Evolutionary conservation across 2,329 filamentous ascomycete genomes (phyloP), one percentile per base, ranked within the genome.

Genomic region (Pseudogymnoascus sp.): DNA sequence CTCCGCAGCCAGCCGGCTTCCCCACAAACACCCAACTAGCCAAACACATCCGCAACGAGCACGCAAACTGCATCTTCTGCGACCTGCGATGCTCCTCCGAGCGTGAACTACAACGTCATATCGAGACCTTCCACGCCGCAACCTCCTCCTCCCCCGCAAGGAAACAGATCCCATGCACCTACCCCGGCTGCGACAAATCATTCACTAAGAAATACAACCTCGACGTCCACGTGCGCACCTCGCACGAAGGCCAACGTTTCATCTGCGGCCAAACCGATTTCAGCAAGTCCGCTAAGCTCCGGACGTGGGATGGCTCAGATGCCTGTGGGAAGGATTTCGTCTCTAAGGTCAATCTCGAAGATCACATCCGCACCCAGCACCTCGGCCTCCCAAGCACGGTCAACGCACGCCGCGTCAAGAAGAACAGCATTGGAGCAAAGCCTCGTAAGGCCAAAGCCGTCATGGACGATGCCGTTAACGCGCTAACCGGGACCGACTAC

Each of bases 131-230:
- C 64, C 93, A 97, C 76, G 86, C 87, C 0, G 19, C 60, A 57
- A 54, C 81, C 66, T 79, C 79, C 6, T 61, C 60, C 4, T 6
- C 60, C n/a, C 19, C 31, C 1, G 51, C 51, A 19, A 81, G 87
- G 65, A 89, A 86, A 74, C 85, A 81, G 0, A 85, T 88, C 61
- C 74, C 78, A 1, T 96, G 93, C 73, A 82, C 85, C 0, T 81
- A 87, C 71, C 77, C 81, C 0, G 87, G 83, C 21, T 97, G 93
- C 74, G 80, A 78, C 63, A 90, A 90, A 72, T 85, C 81, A 63
- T 97, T 97, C 75, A 93, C 90, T 16, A 90, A 89, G 72, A 86
- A 84, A 66, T 88, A 89, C n/a, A 97, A 96, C 70, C 81, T 96
- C 62, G 90, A 88, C 14, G 85, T 87, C 0, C 93, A 98, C 73